Conservation (phyloP, 2,329 filamentous ascomycete genomes). For the Ophioceras dolichostomum region DNA sequence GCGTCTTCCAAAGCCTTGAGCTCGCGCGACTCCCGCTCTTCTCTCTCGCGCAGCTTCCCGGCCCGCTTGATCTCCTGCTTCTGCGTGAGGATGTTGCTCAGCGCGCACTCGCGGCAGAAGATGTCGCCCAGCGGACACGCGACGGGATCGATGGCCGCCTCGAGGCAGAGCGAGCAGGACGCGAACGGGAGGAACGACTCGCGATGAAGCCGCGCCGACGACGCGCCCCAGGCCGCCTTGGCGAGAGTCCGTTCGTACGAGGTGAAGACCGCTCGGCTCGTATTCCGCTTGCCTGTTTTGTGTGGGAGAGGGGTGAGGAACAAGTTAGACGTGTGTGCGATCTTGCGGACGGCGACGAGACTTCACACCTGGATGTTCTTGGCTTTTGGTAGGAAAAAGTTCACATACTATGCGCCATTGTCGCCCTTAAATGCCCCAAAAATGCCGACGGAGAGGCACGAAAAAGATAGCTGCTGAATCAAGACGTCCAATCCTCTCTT, state of each 20-base stretch:
- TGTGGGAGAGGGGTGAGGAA: conserved; percentile 8
- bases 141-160: conserved; percentile 69
- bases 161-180: conserved; percentile 77
- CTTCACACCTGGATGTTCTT: no score
- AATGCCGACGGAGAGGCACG: no score
- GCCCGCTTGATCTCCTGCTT: conserved; percentile 81
- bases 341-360: no score
- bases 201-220: conserved; percentile 70
- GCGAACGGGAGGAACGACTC: conserved; percentile 90
- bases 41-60: conserved; percentile 52
- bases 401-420: no score
- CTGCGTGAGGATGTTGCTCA: conserved; percentile 82
- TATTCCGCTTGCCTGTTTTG: conserved; percentile 65
- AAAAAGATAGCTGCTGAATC: no score
- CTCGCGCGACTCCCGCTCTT: conserved; percentile 49
- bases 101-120: conserved; percentile 90
- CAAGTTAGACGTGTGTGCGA: no score
- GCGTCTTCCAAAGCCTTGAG: conserved; percentile 48
- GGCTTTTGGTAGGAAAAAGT: no score
- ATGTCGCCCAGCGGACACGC: conserved; percentile 76
- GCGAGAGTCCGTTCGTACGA: conserved; percentile 78
- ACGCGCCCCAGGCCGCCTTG: conserved; percentile 69
- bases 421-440: no score
- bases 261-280: conserved; percentile 86
- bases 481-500: no score